These are phyloP conservation scores for Capronia epimyces DNA, from an alignment of 2,329 filamentous ascomycete species.

Conservation along the genomic window DNA sequence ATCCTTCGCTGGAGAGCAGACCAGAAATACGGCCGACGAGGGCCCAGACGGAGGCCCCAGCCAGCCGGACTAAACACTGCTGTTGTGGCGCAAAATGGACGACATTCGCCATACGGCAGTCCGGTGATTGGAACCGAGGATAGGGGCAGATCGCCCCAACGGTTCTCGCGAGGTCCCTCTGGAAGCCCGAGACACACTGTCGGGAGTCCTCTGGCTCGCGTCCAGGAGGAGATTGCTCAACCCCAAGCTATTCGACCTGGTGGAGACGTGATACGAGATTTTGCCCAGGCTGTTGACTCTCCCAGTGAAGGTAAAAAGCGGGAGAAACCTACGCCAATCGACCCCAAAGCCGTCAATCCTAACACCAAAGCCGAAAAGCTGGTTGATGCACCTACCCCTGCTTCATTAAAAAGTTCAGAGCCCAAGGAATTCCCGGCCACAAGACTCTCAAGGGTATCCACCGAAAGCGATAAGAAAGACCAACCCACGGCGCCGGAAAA, in stretches of 20 bases:
- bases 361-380: constrained; percentile 25
- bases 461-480: constrained; percentile 31
- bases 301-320: constrained; percentile 32
- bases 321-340: constrained; percentile 34
- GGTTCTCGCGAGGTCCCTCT: constrained; percentile 41
- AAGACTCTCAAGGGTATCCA: constrained; percentile 22
- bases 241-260: constrained; percentile 31
- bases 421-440: constrained; percentile 25
- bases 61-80: constrained; percentile 51
- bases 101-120: constrained; percentile 51
- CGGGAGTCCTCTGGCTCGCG: constrained; percentile 44
- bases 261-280: constrained; percentile 34
- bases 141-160: constrained; percentile 45
- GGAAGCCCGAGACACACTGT: constrained; percentile 43
- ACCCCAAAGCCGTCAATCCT: constrained; percentile 29
- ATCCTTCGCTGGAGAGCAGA: constrained; percentile 93
- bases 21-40: constrained; percentile 75
- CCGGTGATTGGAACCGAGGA: constrained; percentile 39
- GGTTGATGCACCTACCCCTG: constrained; percentile 26
- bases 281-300: constrained; percentile 30
- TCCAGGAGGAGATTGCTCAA: constrained; percentile 42
- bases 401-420: constrained; percentile 23
- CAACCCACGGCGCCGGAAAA: constrained; percentile 31
- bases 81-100: constrained; percentile 41
- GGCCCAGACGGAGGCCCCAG: constrained; percentile 43